These are phyloP conservation scores for Fraxinus velutina DNA, from an alignment of 305 asterid genomes.

Conservation along the genomic window DNA sequence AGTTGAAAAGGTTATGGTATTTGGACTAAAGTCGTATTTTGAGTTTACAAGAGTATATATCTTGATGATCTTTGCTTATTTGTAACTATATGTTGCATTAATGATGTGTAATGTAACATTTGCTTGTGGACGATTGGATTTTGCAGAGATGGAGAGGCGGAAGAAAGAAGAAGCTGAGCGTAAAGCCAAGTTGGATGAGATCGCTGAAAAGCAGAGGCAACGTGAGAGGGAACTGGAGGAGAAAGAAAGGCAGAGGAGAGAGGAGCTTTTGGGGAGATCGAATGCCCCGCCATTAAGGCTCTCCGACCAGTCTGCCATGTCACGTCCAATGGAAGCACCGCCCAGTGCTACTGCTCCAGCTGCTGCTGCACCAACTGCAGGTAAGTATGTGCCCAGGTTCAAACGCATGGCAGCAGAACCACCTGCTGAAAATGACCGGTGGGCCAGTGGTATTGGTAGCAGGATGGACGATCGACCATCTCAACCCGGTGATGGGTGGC, in stretches of 20 bases:
- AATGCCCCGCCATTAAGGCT: slow-evolving; percentile 31
- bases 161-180: slow-evolving; percentile 83
- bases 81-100: neutral
- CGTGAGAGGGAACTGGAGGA: slow-evolving; percentile 81
- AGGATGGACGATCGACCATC: slow-evolving; percentile 43
- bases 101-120: neutral
- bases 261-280: slow-evolving; percentile 49
- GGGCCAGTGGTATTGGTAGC: slow-evolving; percentile 53
- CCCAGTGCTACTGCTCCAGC: slow-evolving; percentile 32
- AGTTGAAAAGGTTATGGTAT: neutral
- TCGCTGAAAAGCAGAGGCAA: slow-evolving; percentile 90
- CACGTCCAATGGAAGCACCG: slow-evolving; percentile 37
- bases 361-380: slow-evolving; percentile 37
- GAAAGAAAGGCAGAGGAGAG: slow-evolving; percentile 58
- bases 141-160: slow-evolving; percentile 76
- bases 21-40: neutral
- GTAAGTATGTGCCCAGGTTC: slow-evolving; percentile 63
- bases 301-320: slow-evolving; percentile 31
- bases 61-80: neutral
- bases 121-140: slow-evolving; percentile 4
- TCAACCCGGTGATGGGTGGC: slow-evolving; percentile 48
- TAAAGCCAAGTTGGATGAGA: slow-evolving; percentile 82
- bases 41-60: neutral
- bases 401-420: slow-evolving; percentile 32
- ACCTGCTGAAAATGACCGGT: slow-evolving; percentile 54